Evolutionary conservation across 2,329 filamentous ascomycete genomes (phyloP).

Genomic region (Cytospora schulzeri): DNA sequence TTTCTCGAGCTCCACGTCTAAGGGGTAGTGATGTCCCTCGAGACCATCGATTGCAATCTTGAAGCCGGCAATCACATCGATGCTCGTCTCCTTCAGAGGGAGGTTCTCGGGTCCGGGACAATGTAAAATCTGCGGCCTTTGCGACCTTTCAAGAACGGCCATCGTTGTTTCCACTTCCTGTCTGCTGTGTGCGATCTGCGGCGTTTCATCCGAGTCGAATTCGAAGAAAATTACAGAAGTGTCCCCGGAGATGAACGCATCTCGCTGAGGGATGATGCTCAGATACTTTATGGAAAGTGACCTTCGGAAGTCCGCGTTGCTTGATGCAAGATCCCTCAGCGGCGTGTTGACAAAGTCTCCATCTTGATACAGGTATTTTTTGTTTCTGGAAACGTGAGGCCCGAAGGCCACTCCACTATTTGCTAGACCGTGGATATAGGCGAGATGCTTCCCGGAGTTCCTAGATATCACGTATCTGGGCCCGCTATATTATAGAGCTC

Average conservation of each 20-base stretch:
- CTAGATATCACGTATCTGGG: too few relatives aligned
- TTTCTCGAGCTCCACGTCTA: slow-evolving; percentile 36
- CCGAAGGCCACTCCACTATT: slow-evolving; percentile 34
- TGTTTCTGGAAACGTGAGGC: slow-evolving; percentile 37
- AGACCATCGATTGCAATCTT: slow-evolving; percentile 38
- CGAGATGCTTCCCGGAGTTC: slow-evolving; percentile 33
- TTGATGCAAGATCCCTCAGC: slow-evolving; percentile 24
- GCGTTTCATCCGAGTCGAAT: slow-evolving; percentile 29
- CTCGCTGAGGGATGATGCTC: slow-evolving; percentile 40
- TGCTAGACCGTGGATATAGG: slow-evolving; percentile 36
- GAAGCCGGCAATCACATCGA: slow-evolving; percentile 33
- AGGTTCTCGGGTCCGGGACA: slow-evolving; percentile 36
- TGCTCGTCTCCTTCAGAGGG: slow-evolving; percentile 30
- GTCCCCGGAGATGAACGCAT: slow-evolving; percentile 38
- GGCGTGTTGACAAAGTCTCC: slow-evolving; percentile 30
- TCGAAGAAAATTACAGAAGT: slow-evolving; percentile 16
- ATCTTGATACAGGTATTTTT: slow-evolving; percentile 43
- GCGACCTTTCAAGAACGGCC: slow-evolving; percentile 33
- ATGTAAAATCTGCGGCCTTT: slow-evolving; percentile 39
- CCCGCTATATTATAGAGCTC: too few relatives aligned
- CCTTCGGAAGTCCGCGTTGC: slow-evolving; percentile 28
- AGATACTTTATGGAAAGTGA: slow-evolving; percentile 39
- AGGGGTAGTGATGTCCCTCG: slow-evolving; percentile 31
- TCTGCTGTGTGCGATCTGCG: slow-evolving; percentile 32
- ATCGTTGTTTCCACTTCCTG: slow-evolving; percentile 37